Evolutionary conservation across 2,329 filamentous ascomycete genomes (phyloP).

Genomic region (Geosmithia putterillii): DNA sequence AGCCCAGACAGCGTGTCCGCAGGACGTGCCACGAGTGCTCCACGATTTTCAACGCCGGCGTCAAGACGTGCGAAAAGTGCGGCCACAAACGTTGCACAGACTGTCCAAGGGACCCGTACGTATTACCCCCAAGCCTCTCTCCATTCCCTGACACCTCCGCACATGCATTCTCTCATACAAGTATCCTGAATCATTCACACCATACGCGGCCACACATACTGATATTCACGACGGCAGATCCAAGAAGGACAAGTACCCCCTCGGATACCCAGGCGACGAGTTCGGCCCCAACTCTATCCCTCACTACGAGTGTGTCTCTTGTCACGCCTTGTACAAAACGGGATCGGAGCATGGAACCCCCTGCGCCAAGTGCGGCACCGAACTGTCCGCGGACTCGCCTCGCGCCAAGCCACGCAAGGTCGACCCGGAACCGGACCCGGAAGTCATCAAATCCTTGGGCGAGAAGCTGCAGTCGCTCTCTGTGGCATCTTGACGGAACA

Average conservation of each 20-base stretch:
- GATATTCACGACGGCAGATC: no score
- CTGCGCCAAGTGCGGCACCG: slow-evolving; percentile 49
- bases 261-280: slow-evolving; percentile 57
- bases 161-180: no score
- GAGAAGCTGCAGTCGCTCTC: slow-evolving; percentile 36
- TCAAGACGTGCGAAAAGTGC: slow-evolving; percentile 56
- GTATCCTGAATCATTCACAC: no score
- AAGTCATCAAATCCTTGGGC: slow-evolving; percentile 44
- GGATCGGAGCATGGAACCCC: slow-evolving; percentile 35
- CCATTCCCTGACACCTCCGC: no score
- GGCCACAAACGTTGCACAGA: slow-evolving; percentile 64
- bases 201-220: no score
- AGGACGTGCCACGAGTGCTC: slow-evolving; percentile 67
- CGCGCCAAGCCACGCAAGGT: slow-evolving; percentile 47
- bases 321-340: slow-evolving; percentile 43
- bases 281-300: slow-evolving; percentile 38
- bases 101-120: slow-evolving; percentile 71
- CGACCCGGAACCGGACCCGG: slow-evolving; percentile 49
- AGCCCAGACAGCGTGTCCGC: slow-evolving; percentile 59
- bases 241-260: slow-evolving; percentile 57
- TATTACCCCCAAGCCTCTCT: slow-evolving; percentile 14
- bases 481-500: slow-evolving; percentile 15
- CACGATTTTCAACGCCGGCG: slow-evolving; percentile 43
- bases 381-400: slow-evolving; percentile 46
- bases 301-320: slow-evolving; percentile 49